Base-by-base conservation (phyloP, 495 filamentous ascomycete species). In the Xylaria flabelliformis region DNA sequence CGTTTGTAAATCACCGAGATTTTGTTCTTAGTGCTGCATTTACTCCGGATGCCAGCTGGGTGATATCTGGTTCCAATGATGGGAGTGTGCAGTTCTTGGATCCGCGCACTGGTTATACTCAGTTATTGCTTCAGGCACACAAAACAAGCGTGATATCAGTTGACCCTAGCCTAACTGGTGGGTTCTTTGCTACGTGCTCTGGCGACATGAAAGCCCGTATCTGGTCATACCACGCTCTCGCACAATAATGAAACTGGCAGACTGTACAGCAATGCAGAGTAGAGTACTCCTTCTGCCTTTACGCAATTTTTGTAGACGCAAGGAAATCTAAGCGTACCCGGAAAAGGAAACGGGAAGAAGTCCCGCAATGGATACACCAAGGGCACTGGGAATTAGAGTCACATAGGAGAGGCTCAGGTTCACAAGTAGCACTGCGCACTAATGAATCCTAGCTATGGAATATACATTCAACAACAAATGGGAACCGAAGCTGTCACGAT, bases 61-160 rank as follows among this genome's bases (percentile, higher is more conserved):
- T 97, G 24, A 90, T 97, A 81, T 96, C 93, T 73, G 94, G 94
- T 34, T 95, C 93, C 44, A 95, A 97, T 82, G 94, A 97, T 77
- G 86, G 94, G 55, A 94, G 94, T 53, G 94, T 97, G 24, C 94
- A 95, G 80, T 97, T 97, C 85, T 97, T 94, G 94, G 92, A 97
- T 78, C 92, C 94, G 17, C 88, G 90, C 76, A 96, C 92, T 59
- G 94, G 94, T 15, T 91, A 91, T 77, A 92, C 94, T 9, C 94
- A 97, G 80, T 89, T 97, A 83, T 96, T 95, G 93, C 88, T 97
- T 64, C 94, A 97, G 80, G 94, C 93, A 41, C 94, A 97, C 80
- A 95, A 95, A 84, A 95, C 96, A 82, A 94, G 92, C 36, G 94
- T 96, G 71, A 96, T 96, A 77, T 94, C 92, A 34, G 94, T 97